Conservation (phyloP, 2,329 filamentous ascomycete species). For the Pestalotiopsis sp. region DNA sequence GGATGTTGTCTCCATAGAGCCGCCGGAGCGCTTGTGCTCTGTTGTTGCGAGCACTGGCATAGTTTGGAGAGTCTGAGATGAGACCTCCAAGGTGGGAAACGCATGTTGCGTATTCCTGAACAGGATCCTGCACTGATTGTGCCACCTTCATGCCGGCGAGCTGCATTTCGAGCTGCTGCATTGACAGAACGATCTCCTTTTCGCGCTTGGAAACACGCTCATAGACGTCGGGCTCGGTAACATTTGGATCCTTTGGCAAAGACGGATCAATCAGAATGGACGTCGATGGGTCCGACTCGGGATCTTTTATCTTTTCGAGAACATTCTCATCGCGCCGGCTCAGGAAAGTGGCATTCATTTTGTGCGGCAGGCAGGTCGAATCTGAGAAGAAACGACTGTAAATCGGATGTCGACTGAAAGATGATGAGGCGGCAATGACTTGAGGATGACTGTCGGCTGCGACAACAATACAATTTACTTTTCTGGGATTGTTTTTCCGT, state of each 20-base stretch:
- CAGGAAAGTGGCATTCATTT: slow-evolving; percentile 40
- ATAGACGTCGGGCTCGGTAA: slow-evolving; percentile 55
- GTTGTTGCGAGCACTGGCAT: slow-evolving; percentile 77
- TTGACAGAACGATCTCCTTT: slow-evolving; percentile 53
- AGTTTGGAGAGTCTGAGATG: slow-evolving; percentile 61
- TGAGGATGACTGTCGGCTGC: neutral
- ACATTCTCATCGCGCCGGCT: slow-evolving; percentile 63
- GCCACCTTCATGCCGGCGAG: slow-evolving; percentile 44
- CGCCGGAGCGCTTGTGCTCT: slow-evolving; percentile 69
- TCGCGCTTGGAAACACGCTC: slow-evolving; percentile 53
- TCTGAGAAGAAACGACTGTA: neutral
- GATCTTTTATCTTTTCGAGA: slow-evolving; percentile 69
- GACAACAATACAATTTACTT: neutral
- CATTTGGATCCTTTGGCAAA: slow-evolving; percentile 59
- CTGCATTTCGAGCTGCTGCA: slow-evolving; percentile 59
- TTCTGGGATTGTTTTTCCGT: neutral
- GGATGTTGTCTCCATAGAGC: slow-evolving; percentile 63
- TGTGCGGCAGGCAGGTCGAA: neutral
- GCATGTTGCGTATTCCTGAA: slow-evolving; percentile 49
- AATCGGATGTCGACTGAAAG: neutral
- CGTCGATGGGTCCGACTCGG: slow-evolving; percentile 61
- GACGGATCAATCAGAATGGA: slow-evolving; percentile 57
- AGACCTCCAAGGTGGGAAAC: slow-evolving; percentile 56
- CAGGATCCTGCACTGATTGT: slow-evolving; percentile 37
- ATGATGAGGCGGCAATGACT: neutral